Evolutionary conservation across 2,329 filamentous ascomycete species (phyloP).

Genomic region (Arthrobotrys megalospora): DNA sequence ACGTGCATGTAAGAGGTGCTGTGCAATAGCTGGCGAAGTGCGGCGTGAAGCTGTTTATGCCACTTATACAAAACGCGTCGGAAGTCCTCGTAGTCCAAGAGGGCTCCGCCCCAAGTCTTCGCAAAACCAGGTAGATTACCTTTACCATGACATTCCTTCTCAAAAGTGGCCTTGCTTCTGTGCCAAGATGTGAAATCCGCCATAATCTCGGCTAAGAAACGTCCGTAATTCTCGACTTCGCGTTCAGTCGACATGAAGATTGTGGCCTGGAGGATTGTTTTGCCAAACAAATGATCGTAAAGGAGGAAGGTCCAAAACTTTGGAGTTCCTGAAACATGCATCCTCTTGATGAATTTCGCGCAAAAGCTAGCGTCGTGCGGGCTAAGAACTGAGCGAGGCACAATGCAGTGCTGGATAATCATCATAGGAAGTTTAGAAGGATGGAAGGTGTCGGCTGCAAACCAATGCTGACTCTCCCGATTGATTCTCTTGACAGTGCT

Average conservation of each 20-base stretch:
- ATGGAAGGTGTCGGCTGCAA: constrained; percentile 75
- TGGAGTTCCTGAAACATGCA: constrained; percentile 86
- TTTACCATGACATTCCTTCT: constrained; percentile 84
- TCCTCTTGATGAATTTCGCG: constrained; percentile 86
- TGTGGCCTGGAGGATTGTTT: constrained; percentile 83
- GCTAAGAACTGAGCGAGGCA: constrained; percentile 89
- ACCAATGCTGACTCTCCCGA: constrained; percentile 84
- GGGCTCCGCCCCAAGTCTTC: constrained; percentile 74
- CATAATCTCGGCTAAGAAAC: constrained; percentile 86
- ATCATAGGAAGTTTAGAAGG: constrained; percentile 79
- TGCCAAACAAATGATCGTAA: constrained; percentile 85
- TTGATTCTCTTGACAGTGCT: constrained; percentile 79
- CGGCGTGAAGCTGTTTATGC: constrained; percentile 85
- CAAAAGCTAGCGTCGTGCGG: constrained; percentile 90
- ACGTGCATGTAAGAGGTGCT: constrained; percentile 95
- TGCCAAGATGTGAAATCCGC: constrained; percentile 89
- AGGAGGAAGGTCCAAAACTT: constrained; percentile 89
- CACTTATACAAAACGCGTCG: constrained; percentile 88
- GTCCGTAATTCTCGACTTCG: constrained; percentile 92
- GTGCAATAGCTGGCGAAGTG: constrained; percentile 84
- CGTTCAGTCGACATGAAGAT: constrained; percentile 92
- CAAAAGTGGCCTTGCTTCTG: constrained; percentile 80
- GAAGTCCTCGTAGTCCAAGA: constrained; percentile 88
- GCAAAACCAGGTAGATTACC: constrained; percentile 80
- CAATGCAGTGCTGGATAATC: constrained; percentile 88